A percentile compares a stretch with the other conserved stretches of the same genome.
These are phyloP conservation scores for Fusarium continuum DNA, from an alignment of 2,329 filamentous ascomycete species.

Conservation along the genomic window DNA sequence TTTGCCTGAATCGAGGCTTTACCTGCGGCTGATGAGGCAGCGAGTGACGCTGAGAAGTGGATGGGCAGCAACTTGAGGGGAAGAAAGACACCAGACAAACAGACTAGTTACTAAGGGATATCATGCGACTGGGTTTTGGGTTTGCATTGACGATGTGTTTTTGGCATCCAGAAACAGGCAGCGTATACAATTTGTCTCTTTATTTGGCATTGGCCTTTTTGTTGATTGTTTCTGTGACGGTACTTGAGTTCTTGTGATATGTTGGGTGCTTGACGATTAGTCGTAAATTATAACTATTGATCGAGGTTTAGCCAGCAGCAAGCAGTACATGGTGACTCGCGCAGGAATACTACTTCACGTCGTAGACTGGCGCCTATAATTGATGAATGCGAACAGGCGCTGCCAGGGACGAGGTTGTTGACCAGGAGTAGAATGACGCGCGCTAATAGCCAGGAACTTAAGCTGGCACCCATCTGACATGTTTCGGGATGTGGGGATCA, in stretches of 20 bases:
- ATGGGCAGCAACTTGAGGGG: conserved; percentile 38
- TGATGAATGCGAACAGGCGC: conserved; percentile 9
- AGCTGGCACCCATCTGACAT: conserved; percentile 2
- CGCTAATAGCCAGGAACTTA: conserved; percentile 15
- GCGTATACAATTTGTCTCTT: conserved; percentile 47
- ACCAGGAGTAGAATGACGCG: conserved; percentile 5
- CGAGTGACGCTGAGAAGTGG: conserved; percentile 40
- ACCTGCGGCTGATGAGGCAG: conserved; percentile 38
- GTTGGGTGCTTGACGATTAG: not conserved
- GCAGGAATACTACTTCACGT: conserved; percentile 16
- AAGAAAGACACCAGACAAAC: conserved; percentile 50
- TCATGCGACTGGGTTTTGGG: conserved; percentile 51
- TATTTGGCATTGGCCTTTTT: not conserved
- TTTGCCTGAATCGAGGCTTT: conserved; percentile 32
- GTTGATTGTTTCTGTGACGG: not conserved
- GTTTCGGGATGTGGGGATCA: conserved; percentile 8
- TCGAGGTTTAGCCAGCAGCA: not conserved
- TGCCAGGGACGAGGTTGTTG: conserved; percentile 17
- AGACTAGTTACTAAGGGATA: conserved; percentile 51
- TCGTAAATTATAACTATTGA: not conserved
- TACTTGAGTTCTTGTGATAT: not conserved
- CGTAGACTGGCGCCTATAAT: conserved; percentile 1
- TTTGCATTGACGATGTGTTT: conserved; percentile 50
- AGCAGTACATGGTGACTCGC: not conserved
- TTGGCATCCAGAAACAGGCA: conserved; percentile 45